Evolutionary conservation across 768 basidiomycete genomes (phyloP), one percentile per base, ranked within the genome.

Genomic region (Daedaleopsis nitida): DNA sequence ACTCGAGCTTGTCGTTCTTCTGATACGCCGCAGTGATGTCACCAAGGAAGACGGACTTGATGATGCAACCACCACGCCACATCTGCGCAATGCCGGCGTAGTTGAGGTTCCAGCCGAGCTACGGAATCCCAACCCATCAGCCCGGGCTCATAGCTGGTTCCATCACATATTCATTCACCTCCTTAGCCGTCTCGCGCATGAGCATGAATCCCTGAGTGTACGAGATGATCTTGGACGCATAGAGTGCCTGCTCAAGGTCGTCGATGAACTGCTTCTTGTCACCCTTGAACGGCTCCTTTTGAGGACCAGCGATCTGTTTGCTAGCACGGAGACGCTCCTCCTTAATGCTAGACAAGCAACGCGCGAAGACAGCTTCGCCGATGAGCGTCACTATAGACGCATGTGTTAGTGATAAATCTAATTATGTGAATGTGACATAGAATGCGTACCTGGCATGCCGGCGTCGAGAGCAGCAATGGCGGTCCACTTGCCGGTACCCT

Each of bases 31-130:
- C 70, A 60, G 94, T 86, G 77, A 97, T 96, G 73, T 98, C 96
- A 65, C 89, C 84, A 56, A 98, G 83, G 88, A 98, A 97, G 69
- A 98, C 96, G 49, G 64, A 68, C 72, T 96, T 96, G 84, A 99
- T 98, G 77, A 99, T 99, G 77, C 96, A 98, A 67, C 97, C 97
- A 67, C 97, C 97, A 70, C 96, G 94, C 97, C 97, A 99, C 95
- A 99, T 99, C 68, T 83, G 86, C 37, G 97, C 97, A 72, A 99
- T 98, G 63, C 95, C 96, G 69, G 95, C 89, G 74, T 96, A 96
- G 84, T 98, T 98, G 75, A 99, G 81, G 75, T 91, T 86, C 96
- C 96, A 99, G 65, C 71, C 74, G 68, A 90, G 72, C 89, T 91
- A 19, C 57, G 24, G 23, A 42, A 17, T 5, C 27, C 7, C 27